A percentile compares a stretch with the other conserved stretches of the same genome.
These are phyloP conservation scores for Rhododendron williamsianum DNA, from an alignment of 148 eudicot species.

Conservation along the genomic window DNA sequence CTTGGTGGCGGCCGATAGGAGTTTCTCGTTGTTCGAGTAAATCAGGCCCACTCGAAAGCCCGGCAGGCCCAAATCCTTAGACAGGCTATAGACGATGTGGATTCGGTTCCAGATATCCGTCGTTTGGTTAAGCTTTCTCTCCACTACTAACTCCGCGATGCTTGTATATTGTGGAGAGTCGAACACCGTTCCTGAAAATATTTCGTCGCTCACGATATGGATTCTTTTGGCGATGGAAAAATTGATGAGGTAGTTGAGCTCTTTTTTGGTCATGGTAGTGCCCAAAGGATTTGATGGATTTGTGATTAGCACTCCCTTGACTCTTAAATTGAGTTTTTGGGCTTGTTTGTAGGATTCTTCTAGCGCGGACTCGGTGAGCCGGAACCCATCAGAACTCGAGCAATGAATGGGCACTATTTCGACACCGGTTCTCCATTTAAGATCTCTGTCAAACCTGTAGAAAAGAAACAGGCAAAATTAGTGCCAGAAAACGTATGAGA, in stretches of 20 bases:
- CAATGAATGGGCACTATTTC: constrained; percentile 62
- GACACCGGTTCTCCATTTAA: constrained; percentile 62
- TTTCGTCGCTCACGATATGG: constrained; percentile 58
- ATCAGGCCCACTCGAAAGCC: constrained; percentile 56
- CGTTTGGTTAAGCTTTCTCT: constrained; percentile 8
- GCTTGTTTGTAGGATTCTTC: constrained; percentile 49
- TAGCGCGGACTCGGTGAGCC: constrained; percentile 41
- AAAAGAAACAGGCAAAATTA: background rate
- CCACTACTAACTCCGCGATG: constrained; percentile 27
- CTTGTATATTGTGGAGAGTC: constrained; percentile 37
- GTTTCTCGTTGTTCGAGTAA: constrained; percentile 37
- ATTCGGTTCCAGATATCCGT: constrained; percentile 28
- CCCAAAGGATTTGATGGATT: constrained; percentile 71
- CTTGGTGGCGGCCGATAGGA: constrained; percentile 51
- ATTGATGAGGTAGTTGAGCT: constrained; percentile 42
- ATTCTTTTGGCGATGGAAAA: constrained; percentile 32
- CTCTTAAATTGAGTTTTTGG: constrained; percentile 28
- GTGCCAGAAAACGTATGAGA: background rate
- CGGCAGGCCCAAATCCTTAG: constrained; percentile 65
- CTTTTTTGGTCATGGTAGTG: constrained; percentile 30
- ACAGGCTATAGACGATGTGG: constrained; percentile 53
- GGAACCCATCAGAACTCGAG: constrained; percentile 41
- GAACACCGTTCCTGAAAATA: constrained; percentile 60
- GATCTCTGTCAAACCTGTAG: constrained; percentile 59
- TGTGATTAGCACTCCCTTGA: constrained; percentile 53